Evolutionary conservation across 2,329 filamentous ascomycete genomes (phyloP).

Genomic region (Paraphoma sp.): DNA sequence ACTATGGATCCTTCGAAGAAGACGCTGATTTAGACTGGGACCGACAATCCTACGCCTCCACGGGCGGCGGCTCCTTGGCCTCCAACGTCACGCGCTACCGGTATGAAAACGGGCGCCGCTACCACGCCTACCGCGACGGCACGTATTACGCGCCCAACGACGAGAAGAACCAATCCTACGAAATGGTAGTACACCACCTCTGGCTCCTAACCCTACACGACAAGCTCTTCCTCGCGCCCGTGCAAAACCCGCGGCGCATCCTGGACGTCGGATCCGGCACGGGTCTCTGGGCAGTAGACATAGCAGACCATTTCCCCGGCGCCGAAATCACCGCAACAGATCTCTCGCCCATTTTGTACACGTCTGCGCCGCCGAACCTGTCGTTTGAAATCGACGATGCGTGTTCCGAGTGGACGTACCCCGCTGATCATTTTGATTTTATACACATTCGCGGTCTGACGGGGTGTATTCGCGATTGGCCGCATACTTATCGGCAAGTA

Average conservation of each 20-base stretch:
- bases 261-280: conserved; percentile 47
- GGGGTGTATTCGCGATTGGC: conserved; percentile 51
- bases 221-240: conserved; percentile 43
- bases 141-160: conserved; percentile 46
- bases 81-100: conserved; percentile 49
- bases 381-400: conserved; percentile 55
- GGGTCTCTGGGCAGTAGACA: conserved; percentile 47
- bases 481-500: conserved; percentile 46
- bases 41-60: conserved; percentile 31
- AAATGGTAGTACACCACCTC: conserved; percentile 42
- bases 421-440: conserved; percentile 45
- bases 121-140: conserved; percentile 44
- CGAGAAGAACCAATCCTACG: conserved; percentile 34
- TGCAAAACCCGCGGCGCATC: conserved; percentile 34
- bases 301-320: conserved; percentile 45
- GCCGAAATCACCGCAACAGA: conserved; percentile 46
- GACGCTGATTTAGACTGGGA: conserved; percentile 33
- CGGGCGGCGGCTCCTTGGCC: conserved; percentile 46
- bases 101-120: conserved; percentile 46
- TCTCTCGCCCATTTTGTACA: conserved; percentile 43
- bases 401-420: conserved; percentile 50
- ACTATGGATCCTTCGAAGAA: conserved; percentile 31
- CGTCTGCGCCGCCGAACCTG: conserved; percentile 49
- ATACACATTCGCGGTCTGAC: conserved; percentile 51
- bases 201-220: conserved; percentile 45